A percentile compares a stretch with the other conserved stretches of the same genome.
phyloP scores from a whole-genome alignment of 1,139 yeast species.

The Blastobotrys arbuscula region DNA sequence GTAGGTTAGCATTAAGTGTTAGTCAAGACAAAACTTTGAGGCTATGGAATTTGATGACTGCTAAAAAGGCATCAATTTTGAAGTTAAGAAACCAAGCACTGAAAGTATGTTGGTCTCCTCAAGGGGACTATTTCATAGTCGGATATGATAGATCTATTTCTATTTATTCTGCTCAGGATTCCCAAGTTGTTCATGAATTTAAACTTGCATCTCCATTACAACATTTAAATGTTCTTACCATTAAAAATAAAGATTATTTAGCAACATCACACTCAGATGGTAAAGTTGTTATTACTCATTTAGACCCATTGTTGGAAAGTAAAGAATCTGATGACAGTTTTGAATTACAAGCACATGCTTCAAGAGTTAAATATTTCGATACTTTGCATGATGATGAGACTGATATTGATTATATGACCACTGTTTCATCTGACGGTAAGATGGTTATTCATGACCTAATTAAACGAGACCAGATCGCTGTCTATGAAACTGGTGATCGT shows the following conservation, averaged over 20 bases:
- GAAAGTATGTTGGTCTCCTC: conserved; percentile 36
- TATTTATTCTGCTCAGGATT: conserved; percentile 60
- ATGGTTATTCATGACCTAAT: conserved; percentile 82
- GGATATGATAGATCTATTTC: conserved; percentile 63
- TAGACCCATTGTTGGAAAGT: conserved; percentile 30
- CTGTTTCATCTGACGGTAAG: conserved; percentile 90
- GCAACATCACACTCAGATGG: conserved; percentile 74
- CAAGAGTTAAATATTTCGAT: conserved; percentile 74
- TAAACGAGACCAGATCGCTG: conserved; percentile 76
- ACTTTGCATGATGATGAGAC: conserved; percentile 44
- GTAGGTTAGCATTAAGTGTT: conserved; percentile 84
- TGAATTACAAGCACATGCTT: conserved; percentile 70
- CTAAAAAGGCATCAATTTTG: conserved; percentile 84
- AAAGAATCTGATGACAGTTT: conserved; percentile 34
- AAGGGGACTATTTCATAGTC: conserved; percentile 67
- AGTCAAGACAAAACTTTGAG: conserved; percentile 78
- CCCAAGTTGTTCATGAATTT: conserved; percentile 47
- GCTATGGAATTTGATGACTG: conserved; percentile 96
- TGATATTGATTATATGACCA: conserved; percentile 48
- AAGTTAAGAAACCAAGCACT: conserved; percentile 63
- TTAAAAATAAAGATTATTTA: conserved; percentile 39
- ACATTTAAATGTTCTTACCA: conserved; percentile 52
- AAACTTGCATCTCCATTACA: conserved; percentile 56
- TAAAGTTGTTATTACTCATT: conserved; percentile 50
- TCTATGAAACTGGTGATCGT: conserved; percentile 88